Percentiles rank a stretch among this genome's conserved stretches.
phyloP scores from a whole-genome alignment of 139 green algal genomes.

The Nannochloris sp. region DNA sequence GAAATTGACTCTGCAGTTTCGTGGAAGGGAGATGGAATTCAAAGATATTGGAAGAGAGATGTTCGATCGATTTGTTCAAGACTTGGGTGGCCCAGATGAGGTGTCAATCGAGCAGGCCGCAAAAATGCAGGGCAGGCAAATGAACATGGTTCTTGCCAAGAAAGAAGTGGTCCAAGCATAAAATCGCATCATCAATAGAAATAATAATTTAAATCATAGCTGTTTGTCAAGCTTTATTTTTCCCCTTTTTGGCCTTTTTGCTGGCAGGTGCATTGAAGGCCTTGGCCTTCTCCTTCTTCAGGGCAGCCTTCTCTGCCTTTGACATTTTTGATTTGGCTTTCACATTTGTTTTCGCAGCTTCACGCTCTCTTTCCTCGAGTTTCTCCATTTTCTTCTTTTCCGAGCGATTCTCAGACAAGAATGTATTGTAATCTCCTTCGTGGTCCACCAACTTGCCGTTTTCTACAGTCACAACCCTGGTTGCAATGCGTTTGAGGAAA shows the following conservation, averaged over 20 bases:
- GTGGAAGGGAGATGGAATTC: slow-evolving; percentile 65
- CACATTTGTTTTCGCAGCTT: slow-evolving; percentile 63
- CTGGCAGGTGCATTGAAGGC: slow-evolving; percentile 34
- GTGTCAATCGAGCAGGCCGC: slow-evolving; percentile 16
- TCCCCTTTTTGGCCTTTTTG: slow-evolving; percentile 2
- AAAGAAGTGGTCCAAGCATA: slow-evolving; percentile 7
- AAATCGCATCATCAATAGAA: slow-evolving; percentile 6
- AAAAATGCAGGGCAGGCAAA: slow-evolving; percentile 21
- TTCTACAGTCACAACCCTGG: slow-evolving; percentile 67
- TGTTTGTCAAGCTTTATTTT: slow-evolving; percentile 8
- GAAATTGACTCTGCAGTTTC: slow-evolving; percentile 63
- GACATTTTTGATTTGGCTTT: slow-evolving; percentile 89
- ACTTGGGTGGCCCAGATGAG: slow-evolving; percentile 12
- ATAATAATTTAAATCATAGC: background rate
- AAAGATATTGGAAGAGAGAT: slow-evolving; percentile 52
- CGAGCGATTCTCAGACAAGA: slow-evolving; percentile 73
- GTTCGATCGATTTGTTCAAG: slow-evolving; percentile 33
- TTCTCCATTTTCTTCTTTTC: slow-evolving; percentile 45
- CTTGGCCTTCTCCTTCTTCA: slow-evolving; percentile 80
- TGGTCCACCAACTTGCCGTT: slow-evolving; percentile 74
- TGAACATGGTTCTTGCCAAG: slow-evolving; percentile 30
- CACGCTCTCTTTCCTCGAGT: slow-evolving; percentile 55
- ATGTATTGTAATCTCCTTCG: slow-evolving; percentile 83
- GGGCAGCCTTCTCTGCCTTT: slow-evolving; percentile 75
- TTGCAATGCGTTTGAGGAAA: slow-evolving; percentile 92